phyloP scores from a whole-genome alignment of 169 alveolate species.

The Eimeria brunetti region DNA sequence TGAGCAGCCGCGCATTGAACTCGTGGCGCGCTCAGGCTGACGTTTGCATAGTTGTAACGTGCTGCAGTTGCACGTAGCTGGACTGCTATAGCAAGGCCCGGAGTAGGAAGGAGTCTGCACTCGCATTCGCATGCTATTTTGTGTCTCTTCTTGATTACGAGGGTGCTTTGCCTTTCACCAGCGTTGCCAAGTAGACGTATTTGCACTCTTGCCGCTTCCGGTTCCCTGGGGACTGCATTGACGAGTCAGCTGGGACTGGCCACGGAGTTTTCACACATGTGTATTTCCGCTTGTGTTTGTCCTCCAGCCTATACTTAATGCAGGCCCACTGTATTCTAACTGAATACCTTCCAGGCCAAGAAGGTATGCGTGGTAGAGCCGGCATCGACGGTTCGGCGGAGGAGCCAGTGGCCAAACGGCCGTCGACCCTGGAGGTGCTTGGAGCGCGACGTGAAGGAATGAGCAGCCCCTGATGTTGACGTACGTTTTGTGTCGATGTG shows the following conservation, averaged over 20 bases:
- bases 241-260: neutral
- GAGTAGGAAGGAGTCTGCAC: neutral
- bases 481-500: neutral
- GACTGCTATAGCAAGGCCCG: neutral
- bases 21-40: neutral
- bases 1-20: neutral
- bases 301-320: neutral
- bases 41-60: too few relatives aligned
- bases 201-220: neutral
- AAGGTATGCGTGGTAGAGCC: neutral
- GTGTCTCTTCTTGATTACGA: neutral
- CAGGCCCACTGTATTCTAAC: neutral
- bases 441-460: neutral
- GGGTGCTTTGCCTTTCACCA: neutral
- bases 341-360: neutral
- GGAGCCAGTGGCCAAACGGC: neutral
- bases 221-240: neutral
- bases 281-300: neutral
- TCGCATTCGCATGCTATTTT: neutral
- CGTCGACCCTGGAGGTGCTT: neutral
- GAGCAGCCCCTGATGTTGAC: too few relatives aligned
- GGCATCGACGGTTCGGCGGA: neutral
- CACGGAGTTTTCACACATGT: neutral
- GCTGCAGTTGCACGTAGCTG: neutral
- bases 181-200: neutral